phyloP scores from a whole-genome alignment of 2,329 filamentous ascomycete genomes.

The Fusarium paranaense region DNA sequence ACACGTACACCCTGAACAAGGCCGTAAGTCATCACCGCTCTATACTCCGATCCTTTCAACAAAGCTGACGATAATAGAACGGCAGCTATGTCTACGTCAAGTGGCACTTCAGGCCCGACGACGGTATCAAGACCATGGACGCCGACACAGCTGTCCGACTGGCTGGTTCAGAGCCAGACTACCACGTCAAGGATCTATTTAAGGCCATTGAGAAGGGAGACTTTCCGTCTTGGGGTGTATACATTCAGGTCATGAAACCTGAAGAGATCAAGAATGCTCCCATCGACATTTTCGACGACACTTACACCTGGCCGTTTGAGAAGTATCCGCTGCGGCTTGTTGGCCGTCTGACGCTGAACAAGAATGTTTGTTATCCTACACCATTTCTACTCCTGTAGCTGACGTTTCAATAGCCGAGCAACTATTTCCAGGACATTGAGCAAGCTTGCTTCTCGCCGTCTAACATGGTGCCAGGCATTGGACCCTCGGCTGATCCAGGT shows the following conservation, averaged over 20 bases:
- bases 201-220: slow-evolving; percentile 69
- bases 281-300: slow-evolving; percentile 76
- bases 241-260: slow-evolving; percentile 72
- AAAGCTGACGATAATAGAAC: slow-evolving; percentile 40
- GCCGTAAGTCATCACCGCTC: not conserved
- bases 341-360: slow-evolving; percentile 72
- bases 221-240: slow-evolving; percentile 72
- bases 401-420: slow-evolving; percentile 49
- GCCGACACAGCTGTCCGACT: slow-evolving; percentile 50
- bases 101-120: slow-evolving; percentile 61
- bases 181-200: slow-evolving; percentile 51
- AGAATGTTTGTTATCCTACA: slow-evolving; percentile 57
- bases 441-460: slow-evolving; percentile 75
- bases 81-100: slow-evolving; percentile 63
- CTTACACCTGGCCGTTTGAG: slow-evolving; percentile 75
- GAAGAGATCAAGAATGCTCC: slow-evolving; percentile 70
- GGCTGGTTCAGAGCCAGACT: slow-evolving; percentile 63
- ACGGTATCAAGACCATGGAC: slow-evolving; percentile 58
- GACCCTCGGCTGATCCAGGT: slow-evolving; percentile 69
- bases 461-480: slow-evolving; percentile 73
- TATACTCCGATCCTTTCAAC: rapidly evolving
- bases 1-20: slow-evolving; percentile 61
- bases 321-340: slow-evolving; percentile 71
- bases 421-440: slow-evolving; percentile 78
- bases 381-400: rapidly evolving